Evolutionary conservation across 768 basidiomycete genomes (phyloP).

Genomic region (Boletus sp.): DNA sequence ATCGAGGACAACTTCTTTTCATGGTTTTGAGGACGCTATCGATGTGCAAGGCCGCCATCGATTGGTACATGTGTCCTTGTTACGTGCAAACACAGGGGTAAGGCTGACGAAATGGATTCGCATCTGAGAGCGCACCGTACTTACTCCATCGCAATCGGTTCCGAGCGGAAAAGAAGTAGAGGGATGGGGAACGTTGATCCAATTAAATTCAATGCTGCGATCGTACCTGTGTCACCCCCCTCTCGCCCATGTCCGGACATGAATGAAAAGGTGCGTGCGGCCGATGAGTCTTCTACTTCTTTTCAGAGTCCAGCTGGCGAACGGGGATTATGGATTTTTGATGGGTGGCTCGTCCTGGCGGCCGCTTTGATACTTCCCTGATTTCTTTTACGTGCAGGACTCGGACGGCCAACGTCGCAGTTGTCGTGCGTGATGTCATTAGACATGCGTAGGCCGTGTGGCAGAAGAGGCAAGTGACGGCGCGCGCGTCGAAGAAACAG

Average conservation of each 20-base stretch:
- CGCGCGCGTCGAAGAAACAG: slow-evolving; percentile 1
- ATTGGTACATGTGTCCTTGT: not conserved
- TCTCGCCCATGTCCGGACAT: not conserved
- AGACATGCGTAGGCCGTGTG: slow-evolving; percentile 22
- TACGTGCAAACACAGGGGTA: slow-evolving; percentile 7
- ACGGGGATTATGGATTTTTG: slow-evolving; percentile 12
- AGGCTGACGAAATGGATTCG: slow-evolving; percentile 2
- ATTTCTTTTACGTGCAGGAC: slow-evolving; percentile 23
- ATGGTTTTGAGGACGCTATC: not conserved
- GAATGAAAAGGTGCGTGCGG: slow-evolving; percentile 8
- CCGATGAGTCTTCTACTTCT: slow-evolving; percentile 4
- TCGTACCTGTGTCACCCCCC: not conserved
- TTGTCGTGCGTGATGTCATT: slow-evolving; percentile 21
- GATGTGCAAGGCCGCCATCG: not conserved
- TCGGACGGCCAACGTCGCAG: not conserved
- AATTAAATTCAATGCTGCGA: slow-evolving; percentile 2
- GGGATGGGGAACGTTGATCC: slow-evolving; percentile 13
- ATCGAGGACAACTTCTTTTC: not conserved
- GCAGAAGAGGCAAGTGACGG: slow-evolving; percentile 6
- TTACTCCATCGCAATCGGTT: slow-evolving; percentile 8
- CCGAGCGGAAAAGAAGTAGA: slow-evolving; percentile 9
- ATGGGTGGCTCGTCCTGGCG: slow-evolving; percentile 7
- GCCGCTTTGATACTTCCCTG: slow-evolving; percentile 6
- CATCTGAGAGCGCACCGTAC: not conserved
- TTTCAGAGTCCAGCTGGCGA: not conserved